Conservation (phyloP, 345 rosid species). For the Eucalyptus sp. region DNA sequence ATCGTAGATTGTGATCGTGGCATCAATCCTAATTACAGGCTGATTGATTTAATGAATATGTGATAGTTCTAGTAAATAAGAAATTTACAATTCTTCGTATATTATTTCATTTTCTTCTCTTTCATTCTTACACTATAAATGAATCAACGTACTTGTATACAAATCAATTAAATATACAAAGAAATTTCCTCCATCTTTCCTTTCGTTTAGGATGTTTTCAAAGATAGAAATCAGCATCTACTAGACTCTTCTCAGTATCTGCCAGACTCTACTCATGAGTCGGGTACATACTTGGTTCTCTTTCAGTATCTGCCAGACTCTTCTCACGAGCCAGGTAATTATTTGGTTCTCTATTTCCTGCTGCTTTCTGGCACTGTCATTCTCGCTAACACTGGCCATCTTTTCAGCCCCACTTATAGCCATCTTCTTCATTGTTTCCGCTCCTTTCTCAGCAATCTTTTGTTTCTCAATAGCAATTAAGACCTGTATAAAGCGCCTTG, state of each 20-base stretch:
- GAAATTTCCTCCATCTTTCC: no score
- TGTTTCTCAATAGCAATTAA: slow-evolving; percentile 76
- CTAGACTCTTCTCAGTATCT: no score
- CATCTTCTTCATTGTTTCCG: slow-evolving; percentile 78
- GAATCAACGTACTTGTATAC: no score
- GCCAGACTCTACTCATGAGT: slow-evolving; percentile 14
- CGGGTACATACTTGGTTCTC: slow-evolving; percentile 55
- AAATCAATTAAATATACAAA: no score
- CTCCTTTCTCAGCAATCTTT: slow-evolving; percentile 78
- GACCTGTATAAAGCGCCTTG: slow-evolving; percentile 29
- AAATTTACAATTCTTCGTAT: no score
- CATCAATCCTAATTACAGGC: no score
- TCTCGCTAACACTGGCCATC: slow-evolving; percentile 84
- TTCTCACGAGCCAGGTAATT: slow-evolving; percentile 56
- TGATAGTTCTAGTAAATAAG: no score
- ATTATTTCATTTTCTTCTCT: no score
- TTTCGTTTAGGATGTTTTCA: background rate
- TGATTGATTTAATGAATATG: no score
- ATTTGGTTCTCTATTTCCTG: slow-evolving; percentile 72
- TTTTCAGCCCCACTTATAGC: slow-evolving; percentile 86
- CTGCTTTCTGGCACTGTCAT: slow-evolving; percentile 63
- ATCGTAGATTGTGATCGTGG: no score
- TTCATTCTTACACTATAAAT: no score
- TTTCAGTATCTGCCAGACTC: slow-evolving; percentile 44
- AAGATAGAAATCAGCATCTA: slow-evolving; percentile 62